Conservation (phyloP, 2,329 filamentous ascomycete genomes). For the Microdochium trichocladiopsis region DNA sequence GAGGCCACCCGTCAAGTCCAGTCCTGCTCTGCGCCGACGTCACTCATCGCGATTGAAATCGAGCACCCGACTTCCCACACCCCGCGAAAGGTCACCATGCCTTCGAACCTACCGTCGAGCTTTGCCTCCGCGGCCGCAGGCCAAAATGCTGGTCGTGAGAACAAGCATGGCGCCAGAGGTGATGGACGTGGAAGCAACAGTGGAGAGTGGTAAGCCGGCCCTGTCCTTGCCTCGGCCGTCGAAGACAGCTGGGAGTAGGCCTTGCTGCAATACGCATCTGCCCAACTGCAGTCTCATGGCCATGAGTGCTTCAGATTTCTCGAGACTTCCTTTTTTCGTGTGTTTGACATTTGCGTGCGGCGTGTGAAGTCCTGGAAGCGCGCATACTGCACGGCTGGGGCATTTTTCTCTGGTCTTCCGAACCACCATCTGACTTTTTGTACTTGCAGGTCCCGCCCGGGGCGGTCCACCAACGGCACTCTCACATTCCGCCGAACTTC, state of each 20-base stretch:
- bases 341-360: too few species aligned
- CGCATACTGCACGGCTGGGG: too few species aligned
- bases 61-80: not conserved
- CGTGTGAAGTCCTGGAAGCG: too few species aligned
- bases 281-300: too few species aligned
- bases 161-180: conserved; percentile 48
- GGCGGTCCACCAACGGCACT: conserved; percentile 53
- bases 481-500: conserved; percentile 59
- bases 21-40: not conserved
- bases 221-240: conserved; percentile 3
- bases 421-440: conserved; percentile 1
- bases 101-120: conserved; percentile 72
- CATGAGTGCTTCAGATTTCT: too few species aligned
- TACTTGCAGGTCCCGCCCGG: conserved; percentile 45
- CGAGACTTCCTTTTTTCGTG: too few species aligned
- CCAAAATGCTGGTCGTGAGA: conserved; percentile 57
- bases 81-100: conserved; percentile 37
- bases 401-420: not conserved
- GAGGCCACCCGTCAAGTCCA: not conserved
- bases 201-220: conserved; percentile 63
- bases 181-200: conserved; percentile 48
- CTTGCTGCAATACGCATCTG: not conserved
- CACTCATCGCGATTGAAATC: not conserved
- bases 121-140: conserved; percentile 79
- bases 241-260: conserved; percentile 1